Conservation (phyloP, 176 grass and related monocot species). For the Luzula sylvatica region DNA sequence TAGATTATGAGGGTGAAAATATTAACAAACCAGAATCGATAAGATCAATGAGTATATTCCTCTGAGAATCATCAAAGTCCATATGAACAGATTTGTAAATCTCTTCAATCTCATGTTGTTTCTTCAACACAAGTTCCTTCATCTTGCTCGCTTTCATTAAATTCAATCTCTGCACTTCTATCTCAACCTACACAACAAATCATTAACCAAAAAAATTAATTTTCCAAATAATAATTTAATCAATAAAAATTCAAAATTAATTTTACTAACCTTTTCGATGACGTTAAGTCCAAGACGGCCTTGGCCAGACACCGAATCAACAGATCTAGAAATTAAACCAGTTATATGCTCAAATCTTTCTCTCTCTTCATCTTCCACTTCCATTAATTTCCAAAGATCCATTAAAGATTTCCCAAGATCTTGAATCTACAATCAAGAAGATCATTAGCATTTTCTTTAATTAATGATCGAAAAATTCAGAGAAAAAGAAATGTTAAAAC, state of each 20-base stretch:
- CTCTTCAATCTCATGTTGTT: conserved; percentile 69
- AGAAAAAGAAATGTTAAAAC: background rate
- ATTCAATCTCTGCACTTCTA: conserved; percentile 60
- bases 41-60: conserved; percentile 34
- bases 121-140: conserved; percentile 87
- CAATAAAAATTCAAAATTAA: background rate
- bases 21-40: conserved; percentile 66
- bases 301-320: conserved; percentile 30
- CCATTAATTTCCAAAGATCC: conserved; percentile 89
- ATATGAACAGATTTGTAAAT: conserved; percentile 66
- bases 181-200: conserved; percentile 40
- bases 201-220: conserved; percentile 15
- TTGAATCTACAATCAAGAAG: conserved; percentile 48
- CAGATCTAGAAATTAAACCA: conserved; percentile 54
- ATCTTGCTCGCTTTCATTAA: conserved; percentile 72
- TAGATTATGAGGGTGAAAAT: conserved; percentile 6
- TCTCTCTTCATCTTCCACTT: conserved; percentile 48
- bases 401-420: conserved; percentile 59
- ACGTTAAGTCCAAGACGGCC: conserved; percentile 54
- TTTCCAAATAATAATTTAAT: background rate
- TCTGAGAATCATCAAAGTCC: conserved; percentile 45
- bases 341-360: conserved; percentile 59
- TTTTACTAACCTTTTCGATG: conserved; percentile 55
- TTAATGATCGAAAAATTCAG: background rate
- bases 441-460: too few species aligned